These are phyloP conservation scores for Hygrocybe coccinea DNA, from an alignment of 768 basidiomycete species.

Conservation along the genomic window DNA sequence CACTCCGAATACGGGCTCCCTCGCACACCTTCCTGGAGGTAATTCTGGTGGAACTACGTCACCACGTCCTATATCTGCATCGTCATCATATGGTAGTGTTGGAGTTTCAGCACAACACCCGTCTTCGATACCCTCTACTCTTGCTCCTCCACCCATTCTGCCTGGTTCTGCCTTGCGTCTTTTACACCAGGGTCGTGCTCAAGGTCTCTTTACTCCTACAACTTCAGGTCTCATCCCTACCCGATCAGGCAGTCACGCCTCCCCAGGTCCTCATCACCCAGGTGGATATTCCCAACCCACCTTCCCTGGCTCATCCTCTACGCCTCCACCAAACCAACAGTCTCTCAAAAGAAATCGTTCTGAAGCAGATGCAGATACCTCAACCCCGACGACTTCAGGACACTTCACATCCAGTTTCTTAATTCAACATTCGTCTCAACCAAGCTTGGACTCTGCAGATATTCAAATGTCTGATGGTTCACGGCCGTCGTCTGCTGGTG, in stretches of 20 bases:
- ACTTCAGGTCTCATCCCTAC: conserved; percentile 54
- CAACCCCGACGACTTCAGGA: conserved; percentile 20
- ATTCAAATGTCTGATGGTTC: conserved; percentile 44
- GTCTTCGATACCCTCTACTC: conserved; percentile 43
- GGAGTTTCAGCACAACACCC: conserved; percentile 44
- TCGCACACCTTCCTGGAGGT: conserved; percentile 61
- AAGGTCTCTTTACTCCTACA: conserved; percentile 81
- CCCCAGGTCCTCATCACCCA: conserved; percentile 47
- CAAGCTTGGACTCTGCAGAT: conserved; percentile 34
- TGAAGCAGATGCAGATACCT: conserved; percentile 56
- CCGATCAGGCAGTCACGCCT: conserved; percentile 45
- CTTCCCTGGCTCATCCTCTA: conserved; percentile 41
- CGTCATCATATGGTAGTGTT: conserved; percentile 60
- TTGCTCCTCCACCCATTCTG: conserved; percentile 82
- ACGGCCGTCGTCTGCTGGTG: conserved; percentile 47
- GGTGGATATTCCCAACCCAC: conserved; percentile 48
- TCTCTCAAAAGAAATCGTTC: conserved; percentile 60
- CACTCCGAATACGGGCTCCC: conserved; percentile 67
- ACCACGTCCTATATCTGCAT: conserved; percentile 61
- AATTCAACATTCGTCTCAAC: conserved; percentile 21
- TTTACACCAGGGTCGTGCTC: conserved; percentile 79
- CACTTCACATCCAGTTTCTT: conserved; percentile 14
- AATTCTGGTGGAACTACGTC: conserved; percentile 46
- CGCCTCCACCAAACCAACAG: conserved; percentile 43
- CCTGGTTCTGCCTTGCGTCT: conserved; percentile 81